These are phyloP conservation scores for Phycomyces blakesleeanus DNA, from an alignment of 192 early-diverging fungal species.

Conservation along the genomic window DNA sequence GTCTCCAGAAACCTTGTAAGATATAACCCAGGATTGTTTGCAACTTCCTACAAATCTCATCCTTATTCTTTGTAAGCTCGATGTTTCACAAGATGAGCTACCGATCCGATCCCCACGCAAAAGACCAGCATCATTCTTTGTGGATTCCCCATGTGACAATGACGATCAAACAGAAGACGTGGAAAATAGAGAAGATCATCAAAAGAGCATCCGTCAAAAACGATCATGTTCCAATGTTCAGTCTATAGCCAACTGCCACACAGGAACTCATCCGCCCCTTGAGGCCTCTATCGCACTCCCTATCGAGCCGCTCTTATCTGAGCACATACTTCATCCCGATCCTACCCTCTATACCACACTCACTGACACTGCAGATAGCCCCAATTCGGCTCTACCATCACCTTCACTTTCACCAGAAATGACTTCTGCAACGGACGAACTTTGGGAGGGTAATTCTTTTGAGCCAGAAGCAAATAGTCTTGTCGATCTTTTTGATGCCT, in stretches of 20 bases:
- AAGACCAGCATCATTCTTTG: background rate
- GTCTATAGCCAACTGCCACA: too few relatives aligned
- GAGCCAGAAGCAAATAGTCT: background rate
- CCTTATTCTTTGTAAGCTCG: background rate
- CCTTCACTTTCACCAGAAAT: constrained; percentile 20
- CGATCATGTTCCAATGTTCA: too few relatives aligned
- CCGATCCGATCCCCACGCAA: background rate
- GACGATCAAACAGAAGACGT: background rate
- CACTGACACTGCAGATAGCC: constrained; percentile 13
- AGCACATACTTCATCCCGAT: background rate
- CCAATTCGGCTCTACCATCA: constrained; percentile 45
- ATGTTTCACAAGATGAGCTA: background rate
- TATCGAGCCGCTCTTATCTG: background rate
- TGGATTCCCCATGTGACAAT: background rate
- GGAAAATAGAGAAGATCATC: background rate
- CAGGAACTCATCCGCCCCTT: too few relatives aligned
- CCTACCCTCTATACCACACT: constrained; percentile 13
- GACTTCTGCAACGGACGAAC: constrained; percentile 38
- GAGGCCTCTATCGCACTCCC: background rate
- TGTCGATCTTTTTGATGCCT: constrained; percentile 68
- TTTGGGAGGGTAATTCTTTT: constrained; percentile 3
- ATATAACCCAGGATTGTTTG: background rate
- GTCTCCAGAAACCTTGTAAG: background rate
- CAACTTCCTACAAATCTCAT: background rate
- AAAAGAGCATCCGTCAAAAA: too few relatives aligned